Conservation (phyloP, 1,284 basidiomycete species). For the Boletus smithii region DNA sequence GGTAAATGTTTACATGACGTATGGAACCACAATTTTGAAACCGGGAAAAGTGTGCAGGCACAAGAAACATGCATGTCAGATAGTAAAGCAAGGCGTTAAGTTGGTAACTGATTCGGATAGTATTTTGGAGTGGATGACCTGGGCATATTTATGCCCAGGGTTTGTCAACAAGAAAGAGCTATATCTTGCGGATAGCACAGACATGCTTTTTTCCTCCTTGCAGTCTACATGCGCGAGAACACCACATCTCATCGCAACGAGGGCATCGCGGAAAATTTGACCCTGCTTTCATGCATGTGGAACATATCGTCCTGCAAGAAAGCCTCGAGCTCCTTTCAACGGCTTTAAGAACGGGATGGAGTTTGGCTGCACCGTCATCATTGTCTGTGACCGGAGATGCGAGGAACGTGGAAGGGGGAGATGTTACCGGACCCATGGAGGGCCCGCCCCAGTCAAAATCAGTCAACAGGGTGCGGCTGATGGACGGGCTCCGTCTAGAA, state of each 20-base stretch:
- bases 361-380: slow-evolving; percentile 22
- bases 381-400: slow-evolving; percentile 25
- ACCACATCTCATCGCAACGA: slow-evolving; percentile 63
- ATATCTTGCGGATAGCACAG: slow-evolving; percentile 30
- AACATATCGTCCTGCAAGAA: slow-evolving; percentile 45
- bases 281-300: slow-evolving; percentile 55
- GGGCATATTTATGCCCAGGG: neutral
- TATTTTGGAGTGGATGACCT: neutral
- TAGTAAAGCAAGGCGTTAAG: too few relatives aligned
- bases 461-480: slow-evolving; percentile 36
- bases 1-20: neutral
- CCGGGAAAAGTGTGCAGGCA: too few relatives aligned
- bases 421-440: slow-evolving; percentile 10
- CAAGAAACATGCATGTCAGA: too few relatives aligned
- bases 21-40: slow-evolving; percentile 9
- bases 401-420: slow-evolving; percentile 19
- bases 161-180: neutral
- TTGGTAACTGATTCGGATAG: too few relatives aligned
- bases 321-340: slow-evolving; percentile 57
- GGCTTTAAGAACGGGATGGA: slow-evolving; percentile 50
- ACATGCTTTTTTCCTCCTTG: slow-evolving; percentile 49
- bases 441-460: slow-evolving; percentile 14
- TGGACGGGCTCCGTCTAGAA: slow-evolving; percentile 33
- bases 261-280: slow-evolving; percentile 63
- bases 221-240: slow-evolving; percentile 63